phyloP scores from a whole-genome alignment of 208 protist genomes.

The Trypanosoma vivax region DNA sequence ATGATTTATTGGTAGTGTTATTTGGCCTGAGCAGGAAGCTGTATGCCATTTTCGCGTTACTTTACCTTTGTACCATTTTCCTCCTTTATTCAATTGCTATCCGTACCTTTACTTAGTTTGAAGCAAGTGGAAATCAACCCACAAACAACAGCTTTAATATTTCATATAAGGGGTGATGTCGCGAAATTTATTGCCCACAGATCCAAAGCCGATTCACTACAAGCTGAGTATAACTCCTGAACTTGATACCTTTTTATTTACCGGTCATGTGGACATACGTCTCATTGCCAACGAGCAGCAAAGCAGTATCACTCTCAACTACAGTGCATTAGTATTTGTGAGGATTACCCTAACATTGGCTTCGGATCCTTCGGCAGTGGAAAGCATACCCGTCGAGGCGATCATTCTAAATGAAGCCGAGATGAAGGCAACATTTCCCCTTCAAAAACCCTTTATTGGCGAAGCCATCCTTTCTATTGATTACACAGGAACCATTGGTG shows the following conservation, averaged over 20 bases:
- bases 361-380: not conserved
- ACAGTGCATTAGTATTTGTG: constrained; percentile 41
- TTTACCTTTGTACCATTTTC: too few species aligned
- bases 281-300: constrained; percentile 20
- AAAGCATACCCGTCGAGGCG: constrained; percentile 16
- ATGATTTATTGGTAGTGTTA: too few species aligned
- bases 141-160: too few species aligned
- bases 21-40: too few species aligned
- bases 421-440: constrained; percentile 29
- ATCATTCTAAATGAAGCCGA: constrained; percentile 24
- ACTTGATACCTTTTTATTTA: constrained; percentile 61
- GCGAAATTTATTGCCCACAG: constrained; percentile 53
- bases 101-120: too few species aligned
- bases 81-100: too few species aligned
- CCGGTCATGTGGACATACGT: constrained; percentile 47
- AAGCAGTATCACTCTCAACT: constrained; percentile 58
- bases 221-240: constrained; percentile 47
- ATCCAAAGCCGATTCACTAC: constrained; percentile 50
- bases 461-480: constrained; percentile 49
- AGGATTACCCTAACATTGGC: constrained; percentile 23
- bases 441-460: constrained; percentile 21
- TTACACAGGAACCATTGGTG: constrained; percentile 88
- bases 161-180: constrained; percentile 8
- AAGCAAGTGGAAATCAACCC: too few species aligned
- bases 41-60: too few species aligned